Percentiles rank a stretch among this genome's conserved stretches.
Conservation (phyloP, 257 asterid genomes). For the Eustoma russellianum region DNA sequence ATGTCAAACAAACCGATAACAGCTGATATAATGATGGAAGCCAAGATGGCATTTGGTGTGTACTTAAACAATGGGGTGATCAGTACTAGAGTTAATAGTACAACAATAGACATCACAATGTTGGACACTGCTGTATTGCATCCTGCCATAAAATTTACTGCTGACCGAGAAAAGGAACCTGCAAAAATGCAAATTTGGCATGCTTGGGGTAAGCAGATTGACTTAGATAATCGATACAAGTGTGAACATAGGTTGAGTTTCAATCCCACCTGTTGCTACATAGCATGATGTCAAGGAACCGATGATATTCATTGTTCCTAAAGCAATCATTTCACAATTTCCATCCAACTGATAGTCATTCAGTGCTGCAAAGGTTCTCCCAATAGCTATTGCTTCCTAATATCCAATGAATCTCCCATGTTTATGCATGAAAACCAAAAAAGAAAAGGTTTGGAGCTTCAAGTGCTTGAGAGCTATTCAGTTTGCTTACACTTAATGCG, state of each 20-base stretch:
- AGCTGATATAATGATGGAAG: conserved; percentile 68
- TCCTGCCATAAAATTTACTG: conserved; percentile 63
- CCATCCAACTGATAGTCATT: conserved; percentile 72
- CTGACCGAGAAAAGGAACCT: conserved; percentile 40
- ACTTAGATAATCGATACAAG: neutral
- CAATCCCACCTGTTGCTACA: conserved; percentile 53
- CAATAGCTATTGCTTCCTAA: conserved; percentile 81
- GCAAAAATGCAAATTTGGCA: neutral
- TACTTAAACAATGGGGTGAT: conserved; percentile 69
- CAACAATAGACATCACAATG: conserved; percentile 56
- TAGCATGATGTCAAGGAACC: conserved; percentile 76
- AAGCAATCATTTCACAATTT: conserved; percentile 72
- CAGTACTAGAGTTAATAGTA: conserved; percentile 36
- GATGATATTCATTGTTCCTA: conserved; percentile 62
- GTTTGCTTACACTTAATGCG: conserved; percentile 46
- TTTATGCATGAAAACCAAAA: neutral
- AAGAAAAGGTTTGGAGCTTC: too few relatives aligned
- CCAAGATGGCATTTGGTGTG: conserved; percentile 66
- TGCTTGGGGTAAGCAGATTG: neutral
- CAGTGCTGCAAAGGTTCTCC: conserved; percentile 71
- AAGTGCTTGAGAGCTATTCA: neutral
- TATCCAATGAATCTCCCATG: neutral
- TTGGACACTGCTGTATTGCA: conserved; percentile 61
- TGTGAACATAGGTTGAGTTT: neutral
- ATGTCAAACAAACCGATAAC: conserved; percentile 46